These are phyloP conservation scores for Chlamydomonas sp. DNA, from an alignment of 139 green algal genomes.

Conservation along the genomic window DNA sequence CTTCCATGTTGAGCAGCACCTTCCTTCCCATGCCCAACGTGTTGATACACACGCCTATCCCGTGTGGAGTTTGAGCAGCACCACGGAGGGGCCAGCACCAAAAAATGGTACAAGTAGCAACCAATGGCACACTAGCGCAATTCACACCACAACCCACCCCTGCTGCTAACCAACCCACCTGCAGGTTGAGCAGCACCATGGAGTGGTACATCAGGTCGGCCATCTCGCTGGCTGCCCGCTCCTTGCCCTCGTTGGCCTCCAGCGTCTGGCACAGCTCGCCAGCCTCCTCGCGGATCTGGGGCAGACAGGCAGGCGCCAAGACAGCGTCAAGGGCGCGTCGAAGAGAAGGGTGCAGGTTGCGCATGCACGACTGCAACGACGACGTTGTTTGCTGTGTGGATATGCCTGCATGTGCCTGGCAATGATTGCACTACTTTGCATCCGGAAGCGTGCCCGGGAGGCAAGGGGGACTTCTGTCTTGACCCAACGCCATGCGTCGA, in stretches of 20 bases:
- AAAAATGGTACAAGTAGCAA: neutral
- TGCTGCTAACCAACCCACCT: constrained; percentile 54
- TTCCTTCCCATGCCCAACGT: no score
- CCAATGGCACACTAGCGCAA: neutral
- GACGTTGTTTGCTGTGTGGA: no score
- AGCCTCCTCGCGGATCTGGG: constrained; percentile 87
- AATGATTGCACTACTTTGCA: no score
- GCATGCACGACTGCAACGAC: no score
- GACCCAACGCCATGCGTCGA: no score
- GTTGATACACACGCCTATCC: no score
- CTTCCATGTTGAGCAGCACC: no score
- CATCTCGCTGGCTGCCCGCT: constrained; percentile 89
- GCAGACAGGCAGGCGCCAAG: neutral
- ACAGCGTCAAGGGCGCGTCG: neutral
- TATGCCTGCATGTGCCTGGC: no score
- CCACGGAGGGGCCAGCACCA: neutral
- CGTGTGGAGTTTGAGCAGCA: no score
- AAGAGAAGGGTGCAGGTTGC: neutral
- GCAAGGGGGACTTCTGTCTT: no score
- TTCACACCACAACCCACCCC: neutral
- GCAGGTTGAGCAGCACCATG: constrained; percentile 92
- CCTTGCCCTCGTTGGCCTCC: constrained; percentile 85
- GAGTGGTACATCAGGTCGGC: constrained; percentile 98
- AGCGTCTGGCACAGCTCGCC: constrained; percentile 95
- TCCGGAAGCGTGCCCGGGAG: no score